phyloP scores from a whole-genome alignment of 139 green algal species.

The Picochlorum sp. region DNA sequence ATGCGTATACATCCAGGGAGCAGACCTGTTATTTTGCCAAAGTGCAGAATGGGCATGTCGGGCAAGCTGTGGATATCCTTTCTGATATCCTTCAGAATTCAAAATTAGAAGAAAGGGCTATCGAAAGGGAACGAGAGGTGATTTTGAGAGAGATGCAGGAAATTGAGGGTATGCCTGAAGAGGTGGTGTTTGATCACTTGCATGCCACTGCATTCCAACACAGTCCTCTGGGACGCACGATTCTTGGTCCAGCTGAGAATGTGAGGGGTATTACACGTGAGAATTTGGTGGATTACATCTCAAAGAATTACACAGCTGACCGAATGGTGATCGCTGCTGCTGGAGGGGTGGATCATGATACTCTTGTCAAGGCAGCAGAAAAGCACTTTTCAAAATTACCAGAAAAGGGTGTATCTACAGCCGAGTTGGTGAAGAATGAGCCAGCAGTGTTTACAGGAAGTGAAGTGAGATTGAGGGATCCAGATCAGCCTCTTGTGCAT shows the following conservation, averaged over 20 bases:
- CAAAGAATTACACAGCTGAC: slow-evolving; percentile 87
- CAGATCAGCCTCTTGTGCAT: slow-evolving; percentile 68
- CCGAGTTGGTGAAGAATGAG: slow-evolving; percentile 53
- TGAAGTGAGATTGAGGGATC: slow-evolving; percentile 87
- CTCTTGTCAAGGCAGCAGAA: slow-evolving; percentile 75
- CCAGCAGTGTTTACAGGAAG: slow-evolving; percentile 89
- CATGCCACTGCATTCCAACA: slow-evolving; percentile 98
- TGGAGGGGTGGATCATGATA: slow-evolving; percentile 90
- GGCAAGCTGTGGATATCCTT: slow-evolving; percentile 87
- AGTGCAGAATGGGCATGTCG: slow-evolving; percentile 69
- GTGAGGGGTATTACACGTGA: slow-evolving; percentile 75
- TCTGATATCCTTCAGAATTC: slow-evolving; percentile 95
- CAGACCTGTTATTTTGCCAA: slow-evolving; percentile 93
- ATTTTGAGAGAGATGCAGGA: slow-evolving; percentile 96
- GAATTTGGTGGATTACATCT: slow-evolving; percentile 91
- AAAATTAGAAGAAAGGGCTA: slow-evolving; percentile 69
- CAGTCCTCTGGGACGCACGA: slow-evolving; percentile 88
- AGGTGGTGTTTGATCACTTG: slow-evolving; percentile 97
- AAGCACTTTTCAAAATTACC: slow-evolving; percentile 58
- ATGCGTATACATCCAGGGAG: slow-evolving; percentile 96
- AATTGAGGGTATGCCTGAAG: slow-evolving; percentile 68
- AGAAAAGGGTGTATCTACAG: slow-evolving; percentile 27
- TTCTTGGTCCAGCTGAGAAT: slow-evolving; percentile 92
- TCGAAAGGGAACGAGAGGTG: slow-evolving; percentile 87
- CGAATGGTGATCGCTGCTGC: slow-evolving; percentile 81